Conservation (phyloP, 371 early-diverging fungal species). For the Chytridiales sp. region DNA sequence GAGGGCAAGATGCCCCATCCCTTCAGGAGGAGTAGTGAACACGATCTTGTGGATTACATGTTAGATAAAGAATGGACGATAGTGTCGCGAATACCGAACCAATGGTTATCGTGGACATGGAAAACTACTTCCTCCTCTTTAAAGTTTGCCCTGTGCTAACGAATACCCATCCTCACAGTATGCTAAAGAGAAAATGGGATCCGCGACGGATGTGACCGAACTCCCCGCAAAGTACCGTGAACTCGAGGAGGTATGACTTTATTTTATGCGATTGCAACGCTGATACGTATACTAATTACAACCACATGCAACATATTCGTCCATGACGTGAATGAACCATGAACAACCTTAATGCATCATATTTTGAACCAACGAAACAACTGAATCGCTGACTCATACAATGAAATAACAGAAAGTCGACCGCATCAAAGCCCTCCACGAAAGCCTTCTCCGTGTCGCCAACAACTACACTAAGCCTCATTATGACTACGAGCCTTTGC, state of each 20-base stretch:
- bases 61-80: too few relatives aligned
- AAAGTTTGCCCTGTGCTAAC: not conserved
- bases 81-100: too few relatives aligned
- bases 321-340: too few relatives aligned
- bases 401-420: conserved; percentile 45
- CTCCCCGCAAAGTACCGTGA: conserved; percentile 88
- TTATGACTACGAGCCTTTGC: conserved; percentile 76
- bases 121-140: too few relatives aligned
- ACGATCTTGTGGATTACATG: too few relatives aligned
- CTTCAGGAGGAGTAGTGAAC: too few relatives aligned
- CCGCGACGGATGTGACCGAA: conserved; percentile 78
- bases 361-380: not conserved
- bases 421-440: conserved; percentile 54
- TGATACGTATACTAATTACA: not conserved
- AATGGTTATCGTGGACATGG: too few relatives aligned
- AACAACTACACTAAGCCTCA: conserved; percentile 69
- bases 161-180: conserved; percentile 49
- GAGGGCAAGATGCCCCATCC: too few relatives aligned
- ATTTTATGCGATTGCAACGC: not conserved
- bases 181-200: conserved; percentile 87
- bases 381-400: not conserved
- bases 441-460: conserved; percentile 68
- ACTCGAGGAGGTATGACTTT: conserved; percentile 50
- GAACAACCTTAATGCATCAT: too few relatives aligned
- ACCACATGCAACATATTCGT: too few relatives aligned